phyloP scores from a whole-genome alignment of 139 green algal species.

The Chlorella sp. region DNA sequence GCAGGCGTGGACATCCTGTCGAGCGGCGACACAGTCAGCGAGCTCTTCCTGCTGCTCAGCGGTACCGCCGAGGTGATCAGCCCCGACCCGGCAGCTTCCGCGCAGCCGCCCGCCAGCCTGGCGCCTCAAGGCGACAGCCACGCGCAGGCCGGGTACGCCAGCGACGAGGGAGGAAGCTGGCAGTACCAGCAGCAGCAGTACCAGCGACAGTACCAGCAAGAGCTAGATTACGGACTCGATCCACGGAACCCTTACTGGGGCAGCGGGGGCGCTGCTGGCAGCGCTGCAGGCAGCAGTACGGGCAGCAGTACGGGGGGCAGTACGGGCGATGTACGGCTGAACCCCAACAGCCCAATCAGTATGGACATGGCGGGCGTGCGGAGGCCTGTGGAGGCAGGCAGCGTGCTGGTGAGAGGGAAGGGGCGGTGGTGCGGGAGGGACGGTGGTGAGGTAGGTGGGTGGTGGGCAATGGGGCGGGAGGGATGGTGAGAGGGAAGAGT shows the following conservation, averaged over 20 bases:
- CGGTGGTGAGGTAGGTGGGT: neutral
- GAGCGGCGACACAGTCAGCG: constrained; percentile 54
- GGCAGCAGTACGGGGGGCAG: neutral
- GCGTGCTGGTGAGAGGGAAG: neutral
- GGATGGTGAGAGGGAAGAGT: no score
- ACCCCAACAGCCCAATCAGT: neutral
- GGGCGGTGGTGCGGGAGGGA: neutral
- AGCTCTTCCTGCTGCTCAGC: constrained; percentile 61
- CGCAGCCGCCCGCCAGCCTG: constrained; percentile 22
- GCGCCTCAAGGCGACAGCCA: neutral
- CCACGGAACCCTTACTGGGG: neutral
- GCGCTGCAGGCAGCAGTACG: neutral
- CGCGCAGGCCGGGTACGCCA: neutral
- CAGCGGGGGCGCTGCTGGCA: no score
- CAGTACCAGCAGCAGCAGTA: neutral
- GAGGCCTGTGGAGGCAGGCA: neutral
- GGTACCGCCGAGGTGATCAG: constrained; percentile 34
- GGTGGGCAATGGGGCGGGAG: neutral
- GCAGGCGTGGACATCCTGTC: constrained; percentile 56
- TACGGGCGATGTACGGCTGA: neutral
- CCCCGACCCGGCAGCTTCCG: neutral
- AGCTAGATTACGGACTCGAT: no score
- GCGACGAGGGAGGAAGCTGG: neutral
- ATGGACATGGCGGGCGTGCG: neutral
- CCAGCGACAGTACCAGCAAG: no score